phyloP scores from a whole-genome alignment of 352 stramenopile species.

The Phytopythium boreale region DNA sequence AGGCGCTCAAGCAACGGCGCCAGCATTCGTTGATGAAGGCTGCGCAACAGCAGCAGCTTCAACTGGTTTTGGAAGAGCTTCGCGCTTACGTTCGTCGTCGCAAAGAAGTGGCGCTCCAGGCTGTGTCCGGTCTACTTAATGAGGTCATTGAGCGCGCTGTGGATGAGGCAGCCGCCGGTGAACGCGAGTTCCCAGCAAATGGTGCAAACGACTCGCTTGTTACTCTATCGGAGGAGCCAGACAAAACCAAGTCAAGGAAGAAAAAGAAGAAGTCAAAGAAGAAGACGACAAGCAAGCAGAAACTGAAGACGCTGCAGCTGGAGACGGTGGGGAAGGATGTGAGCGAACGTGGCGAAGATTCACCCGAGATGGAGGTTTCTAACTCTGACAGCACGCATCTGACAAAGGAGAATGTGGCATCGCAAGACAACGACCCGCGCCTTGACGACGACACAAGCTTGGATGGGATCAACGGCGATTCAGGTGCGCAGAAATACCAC shows the following conservation, averaged over 20 bases:
- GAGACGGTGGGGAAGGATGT: neutral
- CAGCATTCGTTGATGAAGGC: conserved; percentile 30
- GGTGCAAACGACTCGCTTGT: neutral
- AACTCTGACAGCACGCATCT: neutral
- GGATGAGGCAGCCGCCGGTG: conserved; percentile 14
- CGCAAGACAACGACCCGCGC: neutral
- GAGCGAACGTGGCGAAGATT: neutral
- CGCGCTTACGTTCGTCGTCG: conserved; percentile 20
- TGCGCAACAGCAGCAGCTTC: conserved; percentile 38
- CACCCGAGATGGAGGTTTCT: neutral
- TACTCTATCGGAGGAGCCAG: neutral
- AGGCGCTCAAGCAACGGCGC: conserved; percentile 60
- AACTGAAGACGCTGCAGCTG: conserved; percentile 19
- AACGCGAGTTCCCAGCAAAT: neutral
- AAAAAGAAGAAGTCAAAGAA: conserved; percentile 24
- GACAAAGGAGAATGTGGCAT: conserved; percentile 2
- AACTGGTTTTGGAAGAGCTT: conserved; percentile 42
- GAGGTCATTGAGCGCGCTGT: conserved; percentile 42
- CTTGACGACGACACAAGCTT: neutral
- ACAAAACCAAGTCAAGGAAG: conserved; percentile 17
- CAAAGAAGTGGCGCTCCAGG: conserved; percentile 17
- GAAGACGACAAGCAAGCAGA: conserved; percentile 30
- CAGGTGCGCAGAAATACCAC: neutral
- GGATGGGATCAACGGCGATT: neutral
- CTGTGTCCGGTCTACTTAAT: conserved; percentile 30